Conservation (phyloP, 139 green algal genomes). For the Chlorella sp. region DNA sequence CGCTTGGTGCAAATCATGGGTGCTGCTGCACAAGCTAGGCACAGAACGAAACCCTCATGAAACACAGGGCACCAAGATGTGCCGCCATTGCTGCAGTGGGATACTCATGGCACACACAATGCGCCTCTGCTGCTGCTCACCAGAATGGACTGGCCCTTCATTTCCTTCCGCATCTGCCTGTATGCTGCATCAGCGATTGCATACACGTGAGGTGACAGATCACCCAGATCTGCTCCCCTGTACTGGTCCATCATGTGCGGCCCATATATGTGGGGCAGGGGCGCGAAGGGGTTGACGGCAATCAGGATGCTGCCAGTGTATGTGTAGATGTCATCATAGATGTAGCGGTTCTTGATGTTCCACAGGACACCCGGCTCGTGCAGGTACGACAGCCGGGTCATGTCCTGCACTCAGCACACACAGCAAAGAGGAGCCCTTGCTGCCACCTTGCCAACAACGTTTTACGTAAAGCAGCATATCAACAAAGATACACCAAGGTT, state of each 20-base stretch:
- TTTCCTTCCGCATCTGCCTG: conserved; percentile 74
- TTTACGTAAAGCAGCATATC: too few species aligned
- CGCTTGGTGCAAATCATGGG: too few species aligned
- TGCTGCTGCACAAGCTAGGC: too few species aligned
- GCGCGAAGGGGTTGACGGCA: conserved; percentile 85
- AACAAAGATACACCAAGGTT: too few species aligned
- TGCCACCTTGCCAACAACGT: background rate
- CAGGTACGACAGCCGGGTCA: conserved; percentile 96
- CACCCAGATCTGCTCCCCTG: conserved; percentile 66
- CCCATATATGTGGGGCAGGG: conserved; percentile 82
- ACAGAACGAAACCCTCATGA: too few species aligned
- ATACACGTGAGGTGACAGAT: conserved; percentile 91
- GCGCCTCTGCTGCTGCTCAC: too few species aligned
- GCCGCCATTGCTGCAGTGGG: too few species aligned
- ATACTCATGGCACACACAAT: background rate
- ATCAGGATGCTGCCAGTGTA: conserved; percentile 91
- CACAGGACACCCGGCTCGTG: conserved; percentile 95
- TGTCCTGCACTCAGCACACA: conserved; percentile 67
- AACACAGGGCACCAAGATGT: too few species aligned
- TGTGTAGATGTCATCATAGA: conserved; percentile 91
- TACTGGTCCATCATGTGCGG: conserved; percentile 93
- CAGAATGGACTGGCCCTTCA: conserved; percentile 81
- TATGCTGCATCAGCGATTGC: conserved; percentile 88
- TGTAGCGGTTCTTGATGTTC: conserved; percentile 78
- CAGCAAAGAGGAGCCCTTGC: background rate